These are phyloP conservation scores for Saccharomycopsis guyanensis DNA, from an alignment of 805 yeast genomes.

Conservation along the genomic window DNA sequence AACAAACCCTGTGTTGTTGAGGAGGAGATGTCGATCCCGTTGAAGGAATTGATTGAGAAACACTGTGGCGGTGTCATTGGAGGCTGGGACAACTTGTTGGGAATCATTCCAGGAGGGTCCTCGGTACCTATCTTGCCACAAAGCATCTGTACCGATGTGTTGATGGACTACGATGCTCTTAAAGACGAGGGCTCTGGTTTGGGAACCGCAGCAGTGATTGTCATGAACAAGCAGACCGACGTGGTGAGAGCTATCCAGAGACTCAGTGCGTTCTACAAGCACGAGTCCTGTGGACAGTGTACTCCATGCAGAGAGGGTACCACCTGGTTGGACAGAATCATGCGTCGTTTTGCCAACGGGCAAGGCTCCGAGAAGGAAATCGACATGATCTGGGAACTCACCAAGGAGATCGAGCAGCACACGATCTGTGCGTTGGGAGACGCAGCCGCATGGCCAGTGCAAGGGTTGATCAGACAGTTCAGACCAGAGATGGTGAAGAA, in stretches of 20 bases:
- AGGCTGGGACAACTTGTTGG: slow-evolving; percentile 87
- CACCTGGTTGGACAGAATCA: slow-evolving; percentile 74
- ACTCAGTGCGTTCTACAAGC: slow-evolving; percentile 76
- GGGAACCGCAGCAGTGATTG: slow-evolving; percentile 91
- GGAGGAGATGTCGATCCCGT: slow-evolving; percentile 89
- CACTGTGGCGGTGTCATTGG: slow-evolving; percentile 90
- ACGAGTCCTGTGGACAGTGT: slow-evolving; percentile 92
- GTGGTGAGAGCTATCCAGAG: slow-evolving; percentile 81
- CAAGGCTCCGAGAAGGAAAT: slow-evolving; percentile 78
- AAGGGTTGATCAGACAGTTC: slow-evolving; percentile 79
- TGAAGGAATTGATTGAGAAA: slow-evolving; percentile 72
- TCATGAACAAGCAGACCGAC: slow-evolving; percentile 82
- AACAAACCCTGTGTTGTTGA: slow-evolving; percentile 90
- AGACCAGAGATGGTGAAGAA: slow-evolving; percentile 76
- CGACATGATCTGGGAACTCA: slow-evolving; percentile 76
- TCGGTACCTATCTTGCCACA: slow-evolving; percentile 79
- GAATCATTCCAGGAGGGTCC: slow-evolving; percentile 86
- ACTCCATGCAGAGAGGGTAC: slow-evolving; percentile 95
- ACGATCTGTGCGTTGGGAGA: slow-evolving; percentile 90
- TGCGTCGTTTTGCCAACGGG: slow-evolving; percentile 74
- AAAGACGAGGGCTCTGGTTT: slow-evolving; percentile 81
- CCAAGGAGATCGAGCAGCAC: slow-evolving; percentile 85
- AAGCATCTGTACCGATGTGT: slow-evolving; percentile 54
- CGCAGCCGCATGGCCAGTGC: slow-evolving; percentile 92
- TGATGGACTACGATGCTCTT: slow-evolving; percentile 86